Evolutionary conservation across 441 rosid species (phyloP).

Genomic region (Pelargonium citronellum): DNA sequence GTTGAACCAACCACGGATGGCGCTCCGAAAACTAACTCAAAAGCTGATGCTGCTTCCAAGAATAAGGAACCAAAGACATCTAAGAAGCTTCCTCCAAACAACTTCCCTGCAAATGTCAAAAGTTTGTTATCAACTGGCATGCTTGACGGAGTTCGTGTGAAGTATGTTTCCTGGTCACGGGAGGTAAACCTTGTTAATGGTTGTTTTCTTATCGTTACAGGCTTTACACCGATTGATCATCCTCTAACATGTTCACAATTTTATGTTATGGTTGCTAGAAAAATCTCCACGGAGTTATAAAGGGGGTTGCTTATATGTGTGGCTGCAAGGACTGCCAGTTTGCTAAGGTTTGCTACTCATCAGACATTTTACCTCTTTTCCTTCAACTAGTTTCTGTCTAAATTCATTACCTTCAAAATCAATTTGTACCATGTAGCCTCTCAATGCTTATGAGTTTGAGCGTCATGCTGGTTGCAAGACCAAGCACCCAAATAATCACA

Average conservation of each 20-base stretch:
- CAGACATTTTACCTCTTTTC: background rate
- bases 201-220: background rate
- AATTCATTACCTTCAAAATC: slow-evolving; percentile 13
- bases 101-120: slow-evolving; percentile 74
- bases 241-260: slow-evolving; percentile 10
- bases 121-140: slow-evolving; percentile 75
- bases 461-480: slow-evolving; percentile 73
- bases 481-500: slow-evolving; percentile 77
- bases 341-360: slow-evolving; percentile 41
- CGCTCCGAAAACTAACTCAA: slow-evolving; percentile 33
- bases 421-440: slow-evolving; percentile 36
- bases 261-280: slow-evolving; percentile 27
- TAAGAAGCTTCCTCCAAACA: slow-evolving; percentile 53
- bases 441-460: slow-evolving; percentile 72
- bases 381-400: slow-evolving; percentile 1
- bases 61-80: slow-evolving; percentile 48
- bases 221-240: background rate
- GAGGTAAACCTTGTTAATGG: slow-evolving; percentile 41
- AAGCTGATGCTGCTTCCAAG: slow-evolving; percentile 42
- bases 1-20: slow-evolving; percentile 27
- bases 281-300: slow-evolving; percentile 62
- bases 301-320: slow-evolving; percentile 68
- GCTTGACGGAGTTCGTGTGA: slow-evolving; percentile 74
- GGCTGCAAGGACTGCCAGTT: slow-evolving; percentile 58
- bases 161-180: slow-evolving; percentile 56